Evolutionary conservation across 352 stramenopile species (phyloP), one percentile per base, ranked within the genome.

Genomic region (Globisporangium camurandrum): DNA sequence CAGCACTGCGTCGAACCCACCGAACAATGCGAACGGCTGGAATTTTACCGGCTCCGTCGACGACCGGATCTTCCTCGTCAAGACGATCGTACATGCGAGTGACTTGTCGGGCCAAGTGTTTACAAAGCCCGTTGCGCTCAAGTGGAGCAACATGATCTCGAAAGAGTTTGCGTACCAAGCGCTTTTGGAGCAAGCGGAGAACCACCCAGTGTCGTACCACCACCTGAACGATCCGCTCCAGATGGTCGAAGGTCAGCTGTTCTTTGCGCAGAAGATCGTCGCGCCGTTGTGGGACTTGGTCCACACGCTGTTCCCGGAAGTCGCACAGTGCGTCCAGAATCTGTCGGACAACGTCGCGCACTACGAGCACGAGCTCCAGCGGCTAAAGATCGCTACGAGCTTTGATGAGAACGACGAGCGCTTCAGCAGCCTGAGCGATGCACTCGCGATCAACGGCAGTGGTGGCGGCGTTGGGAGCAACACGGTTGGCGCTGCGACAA

Each of bases 81-180:
- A 85, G 46, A 71, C 77, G 3, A 65, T 96, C 14, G 78, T 96
- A 24, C 87, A 96, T 58, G 76, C 83, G 5, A 92, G 78, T 37
- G 87, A 96, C 56, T 46, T 96, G 40, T 86, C 70, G 6, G 87
- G 81, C 1, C 86, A 95, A 63, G 74, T 88, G 19, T 93, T 89
- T 53, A 73, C 87, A 1, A 93, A 85, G 49, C 80, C 81, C 5
- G 73, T 97, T 4, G 88, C 90, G 33, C 67, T 89, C 44, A 93
- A 94, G 55, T 95, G 90, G 84, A 92, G 81, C 51, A 88, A 93
- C 56, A 86, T 93, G 71, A 91, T 96, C 39, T 76, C 84, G 48
- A 86, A 93, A 52, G 87, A 96, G 56, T 96, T 96, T 60, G 75
- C 78, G 14, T 84, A 82, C 44, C 84, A 96, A 50, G 86, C 82